Conservation (phyloP, 139 green algal genomes). For the Tetradesmus obliquus region DNA sequence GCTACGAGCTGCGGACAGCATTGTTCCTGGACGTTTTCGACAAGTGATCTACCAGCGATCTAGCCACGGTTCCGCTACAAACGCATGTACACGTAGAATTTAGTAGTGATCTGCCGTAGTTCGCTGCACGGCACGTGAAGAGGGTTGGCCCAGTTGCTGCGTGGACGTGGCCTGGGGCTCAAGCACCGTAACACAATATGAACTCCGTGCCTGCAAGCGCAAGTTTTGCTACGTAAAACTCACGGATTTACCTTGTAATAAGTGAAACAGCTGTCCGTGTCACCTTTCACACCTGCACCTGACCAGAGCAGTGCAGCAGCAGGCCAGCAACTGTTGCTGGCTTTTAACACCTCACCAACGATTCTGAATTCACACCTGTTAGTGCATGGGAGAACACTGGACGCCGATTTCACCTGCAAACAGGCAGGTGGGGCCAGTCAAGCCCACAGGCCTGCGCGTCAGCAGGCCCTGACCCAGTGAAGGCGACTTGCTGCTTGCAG, state of each 20-base stretch:
- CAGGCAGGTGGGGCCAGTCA: neutral
- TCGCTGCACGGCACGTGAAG: neutral
- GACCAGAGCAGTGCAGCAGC: neutral
- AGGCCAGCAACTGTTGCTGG: neutral
- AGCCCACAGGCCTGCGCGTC: neutral
- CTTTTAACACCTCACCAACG: too few relatives aligned
- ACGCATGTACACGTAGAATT: neutral
- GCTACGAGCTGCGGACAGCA: constrained; percentile 26
- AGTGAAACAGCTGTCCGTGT: neutral
- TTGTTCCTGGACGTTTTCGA: constrained; percentile 19
- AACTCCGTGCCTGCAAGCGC: neutral
- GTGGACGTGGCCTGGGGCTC: neutral
- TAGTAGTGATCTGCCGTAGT: neutral
- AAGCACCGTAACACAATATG: neutral
- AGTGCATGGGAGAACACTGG: neutral
- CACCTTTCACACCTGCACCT: neutral
- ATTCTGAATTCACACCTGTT: too few relatives aligned
- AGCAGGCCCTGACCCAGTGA: neutral
- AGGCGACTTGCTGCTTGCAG: neutral
- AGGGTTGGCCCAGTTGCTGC: neutral
- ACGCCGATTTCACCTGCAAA: neutral
- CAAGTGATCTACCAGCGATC: neutral
- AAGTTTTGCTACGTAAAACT: neutral
- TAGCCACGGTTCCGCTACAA: neutral
- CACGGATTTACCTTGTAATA: neutral